Percentiles rank a stretch among this genome's conserved stretches.
phyloP scores from a whole-genome alignment of 768 basidiomycete species.

The Brasilioporus rufonigricans region DNA sequence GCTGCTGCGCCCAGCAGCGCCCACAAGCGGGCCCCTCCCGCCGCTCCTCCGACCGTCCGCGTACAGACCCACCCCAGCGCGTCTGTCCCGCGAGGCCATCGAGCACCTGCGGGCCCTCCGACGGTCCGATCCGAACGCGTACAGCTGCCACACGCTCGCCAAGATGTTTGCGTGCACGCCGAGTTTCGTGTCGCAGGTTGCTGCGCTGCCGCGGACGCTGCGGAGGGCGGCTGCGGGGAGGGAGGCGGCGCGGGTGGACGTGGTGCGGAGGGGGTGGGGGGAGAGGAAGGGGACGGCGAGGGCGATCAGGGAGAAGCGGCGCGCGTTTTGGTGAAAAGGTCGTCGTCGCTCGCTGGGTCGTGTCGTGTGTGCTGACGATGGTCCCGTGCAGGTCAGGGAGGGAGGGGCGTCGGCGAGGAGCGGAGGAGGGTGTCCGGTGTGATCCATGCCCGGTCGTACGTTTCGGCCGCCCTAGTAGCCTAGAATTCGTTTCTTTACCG shows the following conservation, averaged over 20 bases:
- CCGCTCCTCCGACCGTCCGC: slow-evolving; percentile 46
- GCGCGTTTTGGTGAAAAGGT: slow-evolving; percentile 61
- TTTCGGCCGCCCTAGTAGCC: too few relatives aligned
- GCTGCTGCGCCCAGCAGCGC: slow-evolving; percentile 46
- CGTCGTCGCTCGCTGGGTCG: too few relatives aligned
- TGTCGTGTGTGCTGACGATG: too few relatives aligned
- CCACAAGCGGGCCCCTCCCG: slow-evolving; percentile 38
- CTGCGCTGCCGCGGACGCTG: slow-evolving; percentile 55
- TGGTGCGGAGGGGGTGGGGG: slow-evolving; percentile 60
- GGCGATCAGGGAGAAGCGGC: slow-evolving; percentile 66
- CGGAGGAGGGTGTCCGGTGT: neutral
- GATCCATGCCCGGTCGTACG: neutral
- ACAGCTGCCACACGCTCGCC: slow-evolving; percentile 68
- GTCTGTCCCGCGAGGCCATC: slow-evolving; percentile 51
- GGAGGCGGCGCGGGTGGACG: slow-evolving; percentile 48
- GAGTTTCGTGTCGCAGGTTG: slow-evolving; percentile 61
- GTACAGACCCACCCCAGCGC: slow-evolving; percentile 33
- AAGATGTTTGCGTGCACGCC: slow-evolving; percentile 73
- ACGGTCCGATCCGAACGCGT: slow-evolving; percentile 50
- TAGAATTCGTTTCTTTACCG: neutral
- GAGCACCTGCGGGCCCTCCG: slow-evolving; percentile 59
- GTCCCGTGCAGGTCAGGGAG: too few relatives aligned
- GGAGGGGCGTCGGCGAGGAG: neutral
- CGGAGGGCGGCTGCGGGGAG: slow-evolving; percentile 41
- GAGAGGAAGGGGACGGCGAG: slow-evolving; percentile 60